These are phyloP conservation scores for Rhodosorus marinus DNA, from an alignment of 23 red algal species.

Conservation along the genomic window DNA sequence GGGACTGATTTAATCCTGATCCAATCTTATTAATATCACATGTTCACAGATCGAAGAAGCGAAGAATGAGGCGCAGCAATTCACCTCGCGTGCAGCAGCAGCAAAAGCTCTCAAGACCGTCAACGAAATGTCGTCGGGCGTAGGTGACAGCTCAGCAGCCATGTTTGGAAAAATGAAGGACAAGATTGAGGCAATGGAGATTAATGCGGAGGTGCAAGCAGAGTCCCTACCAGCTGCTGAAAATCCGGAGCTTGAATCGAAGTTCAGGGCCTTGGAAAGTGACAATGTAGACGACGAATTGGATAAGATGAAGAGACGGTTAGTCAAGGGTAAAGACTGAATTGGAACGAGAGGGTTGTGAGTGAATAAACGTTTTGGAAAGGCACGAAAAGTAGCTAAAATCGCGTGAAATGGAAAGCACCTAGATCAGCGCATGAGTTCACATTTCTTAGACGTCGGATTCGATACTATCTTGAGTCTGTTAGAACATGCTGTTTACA, in stretches of 20 bases:
- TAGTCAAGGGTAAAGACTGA: too few species aligned
- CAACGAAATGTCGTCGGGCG: constrained; percentile 20
- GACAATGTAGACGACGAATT: constrained; percentile 16
- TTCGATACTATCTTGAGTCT: too few species aligned
- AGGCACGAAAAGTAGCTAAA: too few species aligned
- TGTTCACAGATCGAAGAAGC: too few species aligned
- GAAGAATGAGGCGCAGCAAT: constrained; percentile 10
- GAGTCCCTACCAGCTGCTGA: constrained; percentile 5
- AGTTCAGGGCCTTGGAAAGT: constrained; percentile 16
- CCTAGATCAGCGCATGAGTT: too few species aligned
- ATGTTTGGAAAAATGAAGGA: constrained; percentile 23
- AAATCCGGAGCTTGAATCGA: constrained; percentile 9
- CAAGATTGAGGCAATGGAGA: constrained; percentile 23
- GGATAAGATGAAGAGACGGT: constrained; percentile 9
- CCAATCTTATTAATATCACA: too few species aligned
- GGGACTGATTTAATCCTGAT: too few species aligned
- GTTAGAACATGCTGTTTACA: too few species aligned
- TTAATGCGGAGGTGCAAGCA: constrained; percentile 11
- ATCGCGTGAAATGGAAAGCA: too few species aligned
- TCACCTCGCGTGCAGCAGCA: constrained; percentile 9
- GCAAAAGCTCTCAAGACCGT: constrained; percentile 20
- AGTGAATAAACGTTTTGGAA: too few species aligned
- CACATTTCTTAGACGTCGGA: too few species aligned
- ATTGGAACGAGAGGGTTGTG: too few species aligned
- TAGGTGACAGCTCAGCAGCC: constrained; percentile 2